Percentiles rank a stretch among this genome's conserved stretches.
Evolutionary conservation across 169 alveolate genomes (phyloP).

Genomic region (Plasmodium ovale): DNA sequence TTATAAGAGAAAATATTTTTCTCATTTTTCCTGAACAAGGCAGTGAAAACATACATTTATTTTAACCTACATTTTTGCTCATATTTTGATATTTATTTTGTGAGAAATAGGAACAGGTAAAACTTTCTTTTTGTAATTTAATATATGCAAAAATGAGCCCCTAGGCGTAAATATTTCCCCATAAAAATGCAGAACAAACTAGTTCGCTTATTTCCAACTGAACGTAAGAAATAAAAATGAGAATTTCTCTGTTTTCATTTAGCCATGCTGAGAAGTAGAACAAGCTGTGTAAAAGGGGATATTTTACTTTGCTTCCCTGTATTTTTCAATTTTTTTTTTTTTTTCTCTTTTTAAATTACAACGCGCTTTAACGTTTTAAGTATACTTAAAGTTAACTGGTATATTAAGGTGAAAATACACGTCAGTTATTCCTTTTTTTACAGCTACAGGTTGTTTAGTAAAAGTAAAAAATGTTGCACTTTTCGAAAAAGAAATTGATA

Average conservation of each 20-base stretch:
- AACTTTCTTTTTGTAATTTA: neutral
- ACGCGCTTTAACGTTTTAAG: neutral
- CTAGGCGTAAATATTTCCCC: neutral
- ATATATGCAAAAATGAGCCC: slow-evolving; percentile 5
- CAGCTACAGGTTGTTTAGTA: slow-evolving; percentile 71
- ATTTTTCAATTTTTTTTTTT: neutral
- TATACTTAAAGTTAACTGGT: neutral
- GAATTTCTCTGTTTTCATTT: neutral
- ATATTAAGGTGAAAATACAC: neutral
- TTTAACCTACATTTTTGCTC: neutral
- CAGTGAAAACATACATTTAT: neutral
- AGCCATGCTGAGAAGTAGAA: too few species aligned
- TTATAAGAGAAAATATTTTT: neutral
- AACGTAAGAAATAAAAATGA: slow-evolving; percentile 24
- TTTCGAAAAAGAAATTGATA: slow-evolving; percentile 48
- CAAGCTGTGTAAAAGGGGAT: neutral
- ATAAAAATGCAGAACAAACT: slow-evolving; percentile 18
- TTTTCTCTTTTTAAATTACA: neutral
- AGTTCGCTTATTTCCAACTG: slow-evolving; percentile 39
- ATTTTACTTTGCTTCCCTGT: neutral
- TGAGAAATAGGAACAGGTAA: neutral
- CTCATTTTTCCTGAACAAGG: neutral
- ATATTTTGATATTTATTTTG: neutral
- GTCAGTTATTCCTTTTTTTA: neutral
- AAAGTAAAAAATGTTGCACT: slow-evolving; percentile 44